Evolutionary conservation across 495 filamentous ascomycete genomes (phyloP).

Genomic region (Neurospora sp.): DNA sequence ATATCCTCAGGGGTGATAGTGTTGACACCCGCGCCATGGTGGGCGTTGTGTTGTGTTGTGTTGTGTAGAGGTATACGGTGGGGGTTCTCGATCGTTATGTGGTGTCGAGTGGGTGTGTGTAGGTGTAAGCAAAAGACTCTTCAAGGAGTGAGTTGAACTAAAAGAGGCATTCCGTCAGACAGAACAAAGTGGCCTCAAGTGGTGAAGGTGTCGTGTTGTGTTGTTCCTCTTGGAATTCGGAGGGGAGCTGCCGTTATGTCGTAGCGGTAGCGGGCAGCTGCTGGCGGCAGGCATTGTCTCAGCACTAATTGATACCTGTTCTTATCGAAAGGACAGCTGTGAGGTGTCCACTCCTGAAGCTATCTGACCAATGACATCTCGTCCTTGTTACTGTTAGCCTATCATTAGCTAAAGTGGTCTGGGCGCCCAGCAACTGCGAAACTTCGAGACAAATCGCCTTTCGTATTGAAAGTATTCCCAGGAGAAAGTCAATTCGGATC

Average conservation of each 20-base stretch:
- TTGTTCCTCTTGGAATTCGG: background rate
- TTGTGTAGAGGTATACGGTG: too few species aligned
- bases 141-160: background rate
- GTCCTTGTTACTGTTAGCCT: background rate
- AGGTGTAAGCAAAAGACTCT: background rate
- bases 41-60: slow-evolving; percentile 13
- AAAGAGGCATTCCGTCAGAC: background rate
- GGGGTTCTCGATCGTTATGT: slow-evolving; percentile 2
- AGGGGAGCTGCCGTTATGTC: background rate
- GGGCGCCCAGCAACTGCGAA: background rate
- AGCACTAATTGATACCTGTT: slow-evolving; percentile 14
- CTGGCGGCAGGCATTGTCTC: background rate
- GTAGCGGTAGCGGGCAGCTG: background rate
- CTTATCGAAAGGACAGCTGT: slow-evolving; percentile 28
- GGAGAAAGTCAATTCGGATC: background rate
- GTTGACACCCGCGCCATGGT: slow-evolving; percentile 30
- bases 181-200: background rate
- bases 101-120: slow-evolving; percentile 11
- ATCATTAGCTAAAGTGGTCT: background rate
- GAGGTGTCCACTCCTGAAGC: background rate
- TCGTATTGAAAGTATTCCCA: background rate
- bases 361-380: background rate
- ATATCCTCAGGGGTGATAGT: slow-evolving; percentile 32
- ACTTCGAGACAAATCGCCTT: background rate
- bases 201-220: background rate